A percentile compares a stretch with the other conserved stretches of the same genome.
These are phyloP conservation scores for Kokia cookei DNA, from an alignment of 441 rosid species.

Conservation along the genomic window DNA sequence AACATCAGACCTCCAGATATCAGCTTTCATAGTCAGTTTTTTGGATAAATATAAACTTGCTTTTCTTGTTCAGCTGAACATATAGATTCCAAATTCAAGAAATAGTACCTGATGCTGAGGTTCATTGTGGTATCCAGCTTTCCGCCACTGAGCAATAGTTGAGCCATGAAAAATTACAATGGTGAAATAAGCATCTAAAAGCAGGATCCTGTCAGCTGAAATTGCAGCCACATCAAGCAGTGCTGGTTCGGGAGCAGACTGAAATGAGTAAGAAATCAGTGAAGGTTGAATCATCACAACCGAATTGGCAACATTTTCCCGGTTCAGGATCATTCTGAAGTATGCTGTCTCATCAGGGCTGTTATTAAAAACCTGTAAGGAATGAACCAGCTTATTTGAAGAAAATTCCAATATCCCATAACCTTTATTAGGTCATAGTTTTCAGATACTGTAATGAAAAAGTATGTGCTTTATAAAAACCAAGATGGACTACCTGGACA, in stretches of 20 bases:
- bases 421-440: neutral
- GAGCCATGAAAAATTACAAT: constrained; percentile 90
- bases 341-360: constrained; percentile 98
- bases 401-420: constrained; percentile 6
- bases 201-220: constrained; percentile 80
- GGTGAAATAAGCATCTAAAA: constrained; percentile 82
- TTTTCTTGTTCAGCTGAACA: neutral
- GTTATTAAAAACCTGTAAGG: constrained; percentile 74
- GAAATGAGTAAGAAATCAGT: constrained; percentile 82
- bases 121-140: constrained; percentile 84
- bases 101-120: constrained; percentile 82
- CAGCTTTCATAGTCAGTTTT: neutral
- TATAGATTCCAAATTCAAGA: constrained; percentile 3
- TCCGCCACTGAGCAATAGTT: constrained; percentile 94
- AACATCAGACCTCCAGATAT: neutral
- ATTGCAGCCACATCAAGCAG: constrained; percentile 87
- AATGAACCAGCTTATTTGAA: constrained; percentile 15
- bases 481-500: constrained; percentile 60
- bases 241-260: constrained; percentile 80
- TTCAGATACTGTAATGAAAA: neutral
- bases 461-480: neutral
- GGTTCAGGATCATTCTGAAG: constrained; percentile 78
- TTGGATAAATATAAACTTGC: neutral
- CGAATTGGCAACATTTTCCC: constrained; percentile 87
- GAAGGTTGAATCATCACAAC: constrained; percentile 97